Percentiles rank a stretch among this genome's conserved stretches.
These are phyloP conservation scores for Starmerella etchellsii DNA, from an alignment of 805 yeast genomes.

Conservation along the genomic window DNA sequence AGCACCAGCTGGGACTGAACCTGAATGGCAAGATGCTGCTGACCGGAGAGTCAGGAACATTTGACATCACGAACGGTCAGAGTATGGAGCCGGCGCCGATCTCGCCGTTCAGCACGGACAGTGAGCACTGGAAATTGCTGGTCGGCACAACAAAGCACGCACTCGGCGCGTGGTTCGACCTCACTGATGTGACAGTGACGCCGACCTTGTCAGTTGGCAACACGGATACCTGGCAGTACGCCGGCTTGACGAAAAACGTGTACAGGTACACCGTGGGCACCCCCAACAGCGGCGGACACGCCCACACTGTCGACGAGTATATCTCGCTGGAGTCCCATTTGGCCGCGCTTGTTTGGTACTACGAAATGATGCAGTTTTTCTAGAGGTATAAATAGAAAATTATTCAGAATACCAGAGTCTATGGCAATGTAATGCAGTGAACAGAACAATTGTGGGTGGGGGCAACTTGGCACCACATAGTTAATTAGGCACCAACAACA, in stretches of 20 bases:
- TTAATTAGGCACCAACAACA: too few relatives aligned
- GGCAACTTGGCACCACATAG: too few relatives aligned
- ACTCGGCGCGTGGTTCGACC: slow-evolving; percentile 33
- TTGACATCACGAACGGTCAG: slow-evolving; percentile 21
- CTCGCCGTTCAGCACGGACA: slow-evolving; percentile 32
- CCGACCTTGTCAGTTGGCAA: slow-evolving; percentile 56
- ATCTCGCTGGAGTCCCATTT: slow-evolving; percentile 44
- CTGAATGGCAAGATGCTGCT: slow-evolving; percentile 22
- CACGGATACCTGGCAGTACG: slow-evolving; percentile 57
- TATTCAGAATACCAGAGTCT: too few relatives aligned
- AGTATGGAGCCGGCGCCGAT: slow-evolving; percentile 41
- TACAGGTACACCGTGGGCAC: slow-evolving; percentile 34
- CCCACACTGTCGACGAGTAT: slow-evolving; percentile 54
- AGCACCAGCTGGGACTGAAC: slow-evolving; percentile 35
- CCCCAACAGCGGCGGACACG: slow-evolving; percentile 10
- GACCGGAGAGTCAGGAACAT: slow-evolving; percentile 31
- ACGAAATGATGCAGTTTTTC: slow-evolving; percentile 20
- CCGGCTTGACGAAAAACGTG: slow-evolving; percentile 47
- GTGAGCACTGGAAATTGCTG: slow-evolving; percentile 38
- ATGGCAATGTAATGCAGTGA: too few relatives aligned
- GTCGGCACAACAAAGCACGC: slow-evolving; percentile 52
- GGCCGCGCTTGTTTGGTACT: slow-evolving; percentile 24
- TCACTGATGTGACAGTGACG: slow-evolving; percentile 35
- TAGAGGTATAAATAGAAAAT: background rate
- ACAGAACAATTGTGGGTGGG: too few relatives aligned